Base-by-base conservation (phyloP, 2,329 filamentous ascomycete genomes). In the Aspergillus versicolor region DNA sequence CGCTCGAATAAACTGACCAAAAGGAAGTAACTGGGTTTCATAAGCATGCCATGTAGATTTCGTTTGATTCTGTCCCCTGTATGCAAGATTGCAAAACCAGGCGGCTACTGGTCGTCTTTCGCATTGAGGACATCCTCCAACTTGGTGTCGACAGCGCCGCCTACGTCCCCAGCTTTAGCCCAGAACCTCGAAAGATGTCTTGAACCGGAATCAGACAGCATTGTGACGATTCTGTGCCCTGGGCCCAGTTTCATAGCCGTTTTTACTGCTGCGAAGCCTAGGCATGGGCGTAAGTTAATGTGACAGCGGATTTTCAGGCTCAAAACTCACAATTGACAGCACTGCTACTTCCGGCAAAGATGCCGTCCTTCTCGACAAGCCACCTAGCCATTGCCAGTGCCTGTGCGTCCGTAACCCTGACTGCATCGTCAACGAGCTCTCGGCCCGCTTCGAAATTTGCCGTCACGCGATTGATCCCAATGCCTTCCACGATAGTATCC, bases 401-500 rank as follows among this genome's bases (percentile, higher is more conserved):
- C 78, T 99, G 92, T 49, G 86, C 84, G 73, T 99, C 95, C 3
- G 86, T 90, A 13, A 99, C 91, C 58, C 88, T 85, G 38, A 97
- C 86, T 3, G 94, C 93, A 75, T 97, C 92, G 72, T 97, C 91
- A 52, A 99, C 85, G 54, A 97, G 76, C 68, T 93, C 88, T 63
- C 91, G 82, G 0, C 93, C 94, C 27, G 87, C 88, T 71, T 96
- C 90, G 63, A 99, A 94, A 73, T 97, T 99, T 52, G 86, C 84
- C 1, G 94, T 99, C n/a, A 96, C 82, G 2, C 94, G 87, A 71
- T 96, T 99, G 73, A 97, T 90, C 1, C 94, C 94, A 62, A 99
- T 91, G 1, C 94, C 94, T 76, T 99, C 95, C 27, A 99, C 91
- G 62, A 99, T 91, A 4, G 89, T 92, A 77, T 99, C 95, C 52